phyloP scores from a whole-genome alignment of 2,329 filamentous ascomycete genomes.

The Exutisphaerella laricina region DNA sequence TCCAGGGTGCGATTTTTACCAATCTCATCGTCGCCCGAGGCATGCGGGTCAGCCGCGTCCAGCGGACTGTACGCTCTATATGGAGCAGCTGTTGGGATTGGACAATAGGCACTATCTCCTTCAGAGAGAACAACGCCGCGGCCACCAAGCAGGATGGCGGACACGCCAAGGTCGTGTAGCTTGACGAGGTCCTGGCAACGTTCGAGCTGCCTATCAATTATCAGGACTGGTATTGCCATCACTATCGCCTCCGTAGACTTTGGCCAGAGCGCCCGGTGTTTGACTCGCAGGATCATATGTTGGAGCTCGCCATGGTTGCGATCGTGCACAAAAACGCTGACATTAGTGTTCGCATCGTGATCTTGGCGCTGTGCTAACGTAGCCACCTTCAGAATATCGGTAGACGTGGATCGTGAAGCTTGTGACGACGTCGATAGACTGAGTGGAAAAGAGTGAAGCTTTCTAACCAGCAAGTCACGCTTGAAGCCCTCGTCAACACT shows the following conservation, averaged over 20 bases:
- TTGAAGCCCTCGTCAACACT: slow-evolving; percentile 30
- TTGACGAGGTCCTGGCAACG: slow-evolving; percentile 24
- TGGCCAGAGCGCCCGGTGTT: slow-evolving; percentile 26
- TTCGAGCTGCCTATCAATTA: slow-evolving; percentile 15
- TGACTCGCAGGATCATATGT: slow-evolving; percentile 24
- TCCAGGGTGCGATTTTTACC: slow-evolving; percentile 27
- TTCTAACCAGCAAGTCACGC: slow-evolving; percentile 33
- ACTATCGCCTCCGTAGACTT: slow-evolving; percentile 11
- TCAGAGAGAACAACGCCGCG: slow-evolving; percentile 23
- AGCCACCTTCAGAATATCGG: slow-evolving; percentile 12
- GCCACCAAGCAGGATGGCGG: slow-evolving; percentile 22
- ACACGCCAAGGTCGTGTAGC: slow-evolving; percentile 14
- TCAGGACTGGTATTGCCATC: slow-evolving; percentile 23
- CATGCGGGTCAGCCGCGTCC: slow-evolving; percentile 1
- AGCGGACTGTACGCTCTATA: slow-evolving; percentile 25
- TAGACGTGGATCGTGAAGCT: not conserved
- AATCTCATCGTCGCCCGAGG: slow-evolving; percentile 16
- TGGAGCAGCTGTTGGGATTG: slow-evolving; percentile 17
- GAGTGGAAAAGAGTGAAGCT: slow-evolving; percentile 26
- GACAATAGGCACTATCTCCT: slow-evolving; percentile 18
- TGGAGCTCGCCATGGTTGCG: slow-evolving; percentile 18
- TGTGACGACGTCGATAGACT: slow-evolving; percentile 11
- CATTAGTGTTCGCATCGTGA: slow-evolving; percentile 15
- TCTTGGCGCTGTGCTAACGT: slow-evolving; percentile 16
- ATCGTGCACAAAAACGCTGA: slow-evolving; percentile 29